Conservation (phyloP, 768 basidiomycete species). For the Zangia roseola region DNA sequence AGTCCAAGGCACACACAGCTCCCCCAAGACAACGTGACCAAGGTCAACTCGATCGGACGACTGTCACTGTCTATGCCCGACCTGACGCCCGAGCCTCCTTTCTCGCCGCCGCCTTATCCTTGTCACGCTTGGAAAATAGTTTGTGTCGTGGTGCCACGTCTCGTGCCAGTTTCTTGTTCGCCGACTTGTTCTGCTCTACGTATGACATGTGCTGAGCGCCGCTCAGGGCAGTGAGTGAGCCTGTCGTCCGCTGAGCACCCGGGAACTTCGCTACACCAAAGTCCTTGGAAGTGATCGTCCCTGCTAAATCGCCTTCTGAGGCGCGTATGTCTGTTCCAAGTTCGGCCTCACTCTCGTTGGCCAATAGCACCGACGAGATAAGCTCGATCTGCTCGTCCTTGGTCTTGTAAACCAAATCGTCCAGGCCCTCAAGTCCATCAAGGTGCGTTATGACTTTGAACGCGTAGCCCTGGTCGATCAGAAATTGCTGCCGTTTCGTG, state of each 20-base stretch:
- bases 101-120: slow-evolving; percentile 58
- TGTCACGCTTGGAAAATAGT: slow-evolving; percentile 80
- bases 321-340: slow-evolving; percentile 80
- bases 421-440: slow-evolving; percentile 83
- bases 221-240: slow-evolving; percentile 78
- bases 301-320: slow-evolving; percentile 83
- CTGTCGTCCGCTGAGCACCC: slow-evolving; percentile 71
- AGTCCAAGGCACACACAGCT: slow-evolving; percentile 18
- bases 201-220: slow-evolving; percentile 93
- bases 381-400: slow-evolving; percentile 95
- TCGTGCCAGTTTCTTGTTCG: slow-evolving; percentile 73
- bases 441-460: slow-evolving; percentile 99
- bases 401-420: slow-evolving; percentile 89
- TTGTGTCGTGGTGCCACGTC: slow-evolving; percentile 63
- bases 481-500: slow-evolving; percentile 96
- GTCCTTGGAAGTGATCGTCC: slow-evolving; percentile 83
- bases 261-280: slow-evolving; percentile 72
- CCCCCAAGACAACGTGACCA: slow-evolving; percentile 16
- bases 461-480: slow-evolving; percentile 98
- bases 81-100: slow-evolving; percentile 41
- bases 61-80: slow-evolving; percentile 21
- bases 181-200: slow-evolving; percentile 87
- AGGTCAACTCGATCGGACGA: slow-evolving; percentile 18
- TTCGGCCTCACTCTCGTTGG: slow-evolving; percentile 88
- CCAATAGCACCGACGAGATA: slow-evolving; percentile 86